Percentiles rank a stretch among this genome's conserved stretches.
Evolutionary conservation across 2,329 filamentous ascomycete species (phyloP).

Genomic region (Fusarium anguioides): DNA sequence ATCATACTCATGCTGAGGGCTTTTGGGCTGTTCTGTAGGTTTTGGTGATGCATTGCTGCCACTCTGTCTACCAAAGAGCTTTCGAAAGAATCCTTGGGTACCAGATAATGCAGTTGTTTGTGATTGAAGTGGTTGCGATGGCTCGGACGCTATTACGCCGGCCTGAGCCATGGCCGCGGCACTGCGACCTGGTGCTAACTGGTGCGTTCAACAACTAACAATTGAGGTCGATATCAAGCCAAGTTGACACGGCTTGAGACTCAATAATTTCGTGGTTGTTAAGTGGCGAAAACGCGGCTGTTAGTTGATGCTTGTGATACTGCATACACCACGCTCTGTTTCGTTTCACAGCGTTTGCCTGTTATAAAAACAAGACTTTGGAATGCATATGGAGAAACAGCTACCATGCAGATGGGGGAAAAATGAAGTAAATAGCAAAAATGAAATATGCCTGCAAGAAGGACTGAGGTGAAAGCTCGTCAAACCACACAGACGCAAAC

Average conservation of each 20-base stretch:
- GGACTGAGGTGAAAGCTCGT: conserved; percentile 29
- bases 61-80: conserved; percentile 44
- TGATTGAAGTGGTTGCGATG: conserved; percentile 40
- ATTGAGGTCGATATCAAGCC: conserved; percentile 11
- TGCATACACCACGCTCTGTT: conserved; percentile 33
- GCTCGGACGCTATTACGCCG: conserved; percentile 45
- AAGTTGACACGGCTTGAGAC: conserved; percentile 19
- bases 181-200: conserved; percentile 27
- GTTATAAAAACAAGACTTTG: conserved; percentile 25
- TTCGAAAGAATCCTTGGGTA: conserved; percentile 45
- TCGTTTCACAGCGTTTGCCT: conserved; percentile 31
- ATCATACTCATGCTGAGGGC: conserved; percentile 50
- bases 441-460: conserved; percentile 23
- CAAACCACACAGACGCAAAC: conserved; percentile 28
- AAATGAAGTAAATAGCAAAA: conserved; percentile 27
- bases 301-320: conserved; percentile 25
- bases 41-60: conserved; percentile 19
- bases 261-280: conserved; percentile 18
- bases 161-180: conserved; percentile 49
- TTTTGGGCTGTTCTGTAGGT: conserved; percentile 24
- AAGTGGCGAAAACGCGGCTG: conserved; percentile 23
- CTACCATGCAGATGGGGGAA: conserved; percentile 31
- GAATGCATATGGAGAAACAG: conserved; percentile 14
- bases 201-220: conserved; percentile 15
- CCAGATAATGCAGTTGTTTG: conserved; percentile 42